Percentiles rank a stretch among this genome's conserved stretches.
phyloP scores from a whole-genome alignment of 1,284 basidiomycete genomes.

The Microbotryomycetes sp. region DNA sequence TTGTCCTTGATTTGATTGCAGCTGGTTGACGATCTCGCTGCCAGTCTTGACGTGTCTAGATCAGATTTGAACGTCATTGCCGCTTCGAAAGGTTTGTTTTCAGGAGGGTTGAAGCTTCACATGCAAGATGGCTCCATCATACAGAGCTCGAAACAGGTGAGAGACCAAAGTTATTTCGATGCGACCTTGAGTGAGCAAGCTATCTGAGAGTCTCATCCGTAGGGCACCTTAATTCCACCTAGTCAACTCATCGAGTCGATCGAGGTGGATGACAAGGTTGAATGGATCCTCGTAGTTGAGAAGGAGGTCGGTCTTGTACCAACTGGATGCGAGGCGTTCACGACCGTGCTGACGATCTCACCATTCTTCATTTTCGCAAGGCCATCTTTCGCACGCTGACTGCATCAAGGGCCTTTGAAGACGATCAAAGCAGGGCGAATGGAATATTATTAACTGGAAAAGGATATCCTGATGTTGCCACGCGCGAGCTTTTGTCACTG shows the following conservation, averaged over 20 bases:
- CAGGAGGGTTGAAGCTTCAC: conserved; percentile 58
- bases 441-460: conserved; percentile 78
- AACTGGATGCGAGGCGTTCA: no score
- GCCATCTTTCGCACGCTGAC: conserved; percentile 81
- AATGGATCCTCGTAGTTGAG: conserved; percentile 79
- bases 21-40: conserved; percentile 82
- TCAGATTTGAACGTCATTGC: conserved; percentile 77
- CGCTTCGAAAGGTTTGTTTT: conserved; percentile 75
- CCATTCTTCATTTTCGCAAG: no score
- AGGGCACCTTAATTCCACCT: conserved; percentile 70
- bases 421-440: conserved; percentile 49
- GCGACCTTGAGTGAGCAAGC: not conserved
- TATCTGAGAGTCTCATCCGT: not conserved
- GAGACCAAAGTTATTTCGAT: not conserved
- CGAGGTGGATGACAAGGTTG: conserved; percentile 49
- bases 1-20: conserved; percentile 40
- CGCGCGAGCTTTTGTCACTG: conserved; percentile 72
- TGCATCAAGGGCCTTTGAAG: conserved; percentile 47
- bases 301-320: conserved; percentile 71
- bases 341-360: no score
- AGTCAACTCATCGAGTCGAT: conserved; percentile 62
- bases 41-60: conserved; percentile 65
- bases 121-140: conserved; percentile 55
- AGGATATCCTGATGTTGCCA: conserved; percentile 86
- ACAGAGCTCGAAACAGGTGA: not conserved